Evolutionary conservation across 2,329 filamentous ascomycete species (phyloP), one percentile per base, ranked within the genome.

Genomic region (Epichloe bromicola): DNA sequence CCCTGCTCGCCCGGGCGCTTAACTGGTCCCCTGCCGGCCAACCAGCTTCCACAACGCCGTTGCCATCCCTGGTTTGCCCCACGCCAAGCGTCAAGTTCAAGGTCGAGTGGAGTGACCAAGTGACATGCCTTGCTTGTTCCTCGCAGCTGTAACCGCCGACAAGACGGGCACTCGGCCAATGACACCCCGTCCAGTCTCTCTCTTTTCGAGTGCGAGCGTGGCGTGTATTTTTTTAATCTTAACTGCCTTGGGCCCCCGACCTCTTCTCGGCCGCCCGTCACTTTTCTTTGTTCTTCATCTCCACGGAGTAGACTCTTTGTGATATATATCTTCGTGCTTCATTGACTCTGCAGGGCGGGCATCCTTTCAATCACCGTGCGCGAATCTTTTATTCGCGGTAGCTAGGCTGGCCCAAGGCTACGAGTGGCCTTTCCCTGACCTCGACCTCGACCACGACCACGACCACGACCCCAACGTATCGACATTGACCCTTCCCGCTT

Each of bases 401-500:
- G 50, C 50, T 48, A 23, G 50, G 34, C 46, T 45, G 50, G 46
- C 17, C 42, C 36, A 11, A 36, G 17, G 26, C 46, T 49, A 37
- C 41, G 5, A 39, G 26, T 41, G 40, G 43, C 17, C 42, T 11
- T 23, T 41, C 3, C 23, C 23, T 6, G 20, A 20, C 20, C 20
- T 4, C 20, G 20, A 20, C 20, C 20, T 4, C 5, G 23, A 23
- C 23, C 1, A 7, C 23, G 23, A 23, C 23, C 2, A 23, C 23
- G 6, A 26, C 23, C 23, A 23, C 23, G 23, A 26, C 23, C 20
- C 20, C 20, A 23, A 23, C 20, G 20, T 5, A 23, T 23, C 20
- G 20, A 23, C 20, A 6, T 23, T 23, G 20, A 23, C 20, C 20
- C 20, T 20, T 23, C 20, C 20, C 20, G 20, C 20, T 23, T 23